These are phyloP conservation scores for Styphnolobium japonicum DNA, from an alignment of 306 rosid species.

Conservation along the genomic window DNA sequence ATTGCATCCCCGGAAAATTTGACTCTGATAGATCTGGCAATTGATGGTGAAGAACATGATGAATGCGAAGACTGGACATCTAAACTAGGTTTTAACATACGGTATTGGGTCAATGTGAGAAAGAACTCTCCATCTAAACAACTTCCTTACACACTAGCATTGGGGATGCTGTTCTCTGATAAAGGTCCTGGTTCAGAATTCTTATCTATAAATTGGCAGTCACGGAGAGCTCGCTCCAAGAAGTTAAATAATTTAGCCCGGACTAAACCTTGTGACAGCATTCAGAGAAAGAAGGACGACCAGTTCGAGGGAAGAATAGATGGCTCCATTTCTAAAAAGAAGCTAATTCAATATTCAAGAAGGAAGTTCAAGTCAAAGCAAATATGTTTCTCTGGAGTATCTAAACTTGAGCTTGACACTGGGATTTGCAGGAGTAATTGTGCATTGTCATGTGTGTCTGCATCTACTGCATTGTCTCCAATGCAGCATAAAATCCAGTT, in stretches of 20 bases:
- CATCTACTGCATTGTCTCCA: conserved; percentile 39
- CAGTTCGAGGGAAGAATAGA: conserved; percentile 29
- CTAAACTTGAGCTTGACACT: conserved; percentile 24
- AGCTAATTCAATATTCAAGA: conserved; percentile 77
- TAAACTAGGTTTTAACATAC: conserved; percentile 76
- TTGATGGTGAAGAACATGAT: conserved; percentile 63
- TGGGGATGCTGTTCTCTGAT: conserved; percentile 59
- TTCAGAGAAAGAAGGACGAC: conserved; percentile 50
- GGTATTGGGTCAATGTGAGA: conserved; percentile 67
- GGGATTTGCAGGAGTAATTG: conserved; percentile 39
- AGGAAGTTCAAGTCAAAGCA: conserved; percentile 66
- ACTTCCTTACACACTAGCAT: conserved; percentile 59
- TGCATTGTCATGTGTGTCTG: conserved; percentile 29
- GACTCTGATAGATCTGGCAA: conserved; percentile 81
- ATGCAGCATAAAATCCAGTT: conserved; percentile 34
- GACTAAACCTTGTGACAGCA: conserved; percentile 37
- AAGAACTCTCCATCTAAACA: conserved; percentile 66
- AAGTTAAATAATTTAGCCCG: conserved; percentile 39
- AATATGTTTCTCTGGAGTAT: conserved; percentile 31
- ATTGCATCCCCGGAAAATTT: conserved; percentile 75
- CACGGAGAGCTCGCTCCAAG: conserved; percentile 74
- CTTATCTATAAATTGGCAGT: conserved; percentile 61
- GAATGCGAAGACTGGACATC: conserved; percentile 93
- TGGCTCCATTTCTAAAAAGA: conserved; percentile 32
- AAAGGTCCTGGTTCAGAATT: conserved; percentile 37